Percentiles rank a stretch among this genome's conserved stretches.
phyloP scores from a whole-genome alignment of 345 rosid genomes.

The Salix caprea region DNA sequence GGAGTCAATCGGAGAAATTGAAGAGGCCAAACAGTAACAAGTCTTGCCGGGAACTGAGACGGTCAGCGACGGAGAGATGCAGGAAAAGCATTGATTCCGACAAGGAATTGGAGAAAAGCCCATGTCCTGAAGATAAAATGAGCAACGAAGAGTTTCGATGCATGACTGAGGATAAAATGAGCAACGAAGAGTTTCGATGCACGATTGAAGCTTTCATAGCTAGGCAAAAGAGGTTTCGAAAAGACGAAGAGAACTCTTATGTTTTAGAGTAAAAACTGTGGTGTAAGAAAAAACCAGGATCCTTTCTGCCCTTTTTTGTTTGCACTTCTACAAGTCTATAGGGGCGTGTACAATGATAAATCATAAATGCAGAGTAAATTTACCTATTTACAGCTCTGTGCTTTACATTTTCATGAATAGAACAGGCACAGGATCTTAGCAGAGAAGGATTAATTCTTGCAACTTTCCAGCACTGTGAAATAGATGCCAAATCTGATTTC shows the following conservation, averaged over 20 bases:
- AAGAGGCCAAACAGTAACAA: slow-evolving; percentile 12
- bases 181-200: slow-evolving; percentile 65
- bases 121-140: slow-evolving; percentile 52
- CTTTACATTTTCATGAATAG: not conserved
- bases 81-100: slow-evolving; percentile 24
- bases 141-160: slow-evolving; percentile 62
- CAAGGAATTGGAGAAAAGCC: slow-evolving; percentile 21
- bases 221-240: slow-evolving; percentile 64
- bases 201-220: slow-evolving; percentile 72
- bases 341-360: slow-evolving; percentile 17
- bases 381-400: not conserved
- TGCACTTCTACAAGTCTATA: not conserved
- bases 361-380: slow-evolving; percentile 14
- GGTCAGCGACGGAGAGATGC: slow-evolving; percentile 43
- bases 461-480: not conserved
- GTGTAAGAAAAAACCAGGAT: not conserved
- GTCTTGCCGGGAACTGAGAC: slow-evolving; percentile 38
- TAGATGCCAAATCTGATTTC: not conserved
- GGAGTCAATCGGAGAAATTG: slow-evolving; percentile 54
- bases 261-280: not conserved
- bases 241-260: slow-evolving; percentile 50
- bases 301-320: too few relatives aligned
- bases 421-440: not conserved
- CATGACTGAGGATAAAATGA: slow-evolving; percentile 50
- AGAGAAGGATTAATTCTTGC: not conserved